phyloP scores from a whole-genome alignment of 345 rosid species.

The Firmiana major region DNA sequence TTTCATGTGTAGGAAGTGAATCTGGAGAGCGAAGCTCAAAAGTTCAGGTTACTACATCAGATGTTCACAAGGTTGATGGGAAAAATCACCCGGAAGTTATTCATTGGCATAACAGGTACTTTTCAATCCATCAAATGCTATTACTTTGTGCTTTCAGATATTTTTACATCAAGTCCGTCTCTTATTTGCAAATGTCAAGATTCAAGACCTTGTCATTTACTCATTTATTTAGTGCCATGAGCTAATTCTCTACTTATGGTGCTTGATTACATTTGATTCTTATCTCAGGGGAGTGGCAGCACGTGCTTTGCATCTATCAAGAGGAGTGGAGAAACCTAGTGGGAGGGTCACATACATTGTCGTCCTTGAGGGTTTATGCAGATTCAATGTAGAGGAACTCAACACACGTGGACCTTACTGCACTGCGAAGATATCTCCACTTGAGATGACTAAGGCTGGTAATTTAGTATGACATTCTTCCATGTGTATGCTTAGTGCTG shows the following conservation, averaged over 20 bases:
- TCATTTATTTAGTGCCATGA: neutral
- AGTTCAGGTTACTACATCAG: conserved; percentile 55
- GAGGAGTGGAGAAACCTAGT: conserved; percentile 99
- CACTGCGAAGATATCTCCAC: conserved; percentile 80
- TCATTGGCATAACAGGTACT: conserved; percentile 92
- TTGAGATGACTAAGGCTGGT: conserved; percentile 92
- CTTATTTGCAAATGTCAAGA: neutral
- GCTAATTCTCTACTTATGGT: conserved; percentile 8
- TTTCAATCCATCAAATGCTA: neutral
- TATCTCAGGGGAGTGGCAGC: conserved; percentile 89
- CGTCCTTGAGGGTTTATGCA: conserved; percentile 94
- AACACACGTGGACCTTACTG: conserved; percentile 87
- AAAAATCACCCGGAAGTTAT: conserved; percentile 74
- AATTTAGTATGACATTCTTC: conserved; percentile 18
- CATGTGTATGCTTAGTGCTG: neutral
- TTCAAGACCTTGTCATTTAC: neutral
- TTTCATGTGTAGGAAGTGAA: conserved; percentile 64
- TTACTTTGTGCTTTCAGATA: neutral
- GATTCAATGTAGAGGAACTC: conserved; percentile 92
- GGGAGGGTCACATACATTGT: conserved; percentile 98
- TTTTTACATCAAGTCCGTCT: neutral
- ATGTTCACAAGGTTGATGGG: conserved; percentile 70
- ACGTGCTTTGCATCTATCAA: conserved; percentile 92
- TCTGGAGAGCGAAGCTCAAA: conserved; percentile 57
- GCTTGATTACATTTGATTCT: conserved; percentile 2